These are phyloP conservation scores for Arthrocladium fulminans DNA, from an alignment of 2,329 filamentous ascomycete genomes.

Conservation along the genomic window DNA sequence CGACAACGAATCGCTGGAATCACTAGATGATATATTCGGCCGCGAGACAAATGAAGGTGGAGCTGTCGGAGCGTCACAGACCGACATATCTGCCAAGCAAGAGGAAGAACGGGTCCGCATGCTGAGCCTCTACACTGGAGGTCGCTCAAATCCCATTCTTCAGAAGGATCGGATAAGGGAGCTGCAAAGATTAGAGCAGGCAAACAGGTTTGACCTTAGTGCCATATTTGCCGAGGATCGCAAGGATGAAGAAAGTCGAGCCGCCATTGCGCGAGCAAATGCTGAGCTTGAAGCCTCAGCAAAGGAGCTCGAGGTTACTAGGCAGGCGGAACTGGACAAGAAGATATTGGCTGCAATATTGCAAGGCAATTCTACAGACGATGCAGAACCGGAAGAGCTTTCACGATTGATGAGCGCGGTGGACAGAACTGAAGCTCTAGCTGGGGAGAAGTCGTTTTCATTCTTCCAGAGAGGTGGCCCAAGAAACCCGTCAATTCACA, in stretches of 20 bases:
- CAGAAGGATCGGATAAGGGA: constrained; percentile 19
- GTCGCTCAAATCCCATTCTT: constrained; percentile 15
- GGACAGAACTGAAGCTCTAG: constrained; percentile 51
- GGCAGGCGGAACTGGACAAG: constrained; percentile 27
- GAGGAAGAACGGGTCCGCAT: constrained; percentile 17
- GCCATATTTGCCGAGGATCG: constrained; percentile 50
- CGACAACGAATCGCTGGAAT: constrained; percentile 51
- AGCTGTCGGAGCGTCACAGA: constrained; percentile 14
- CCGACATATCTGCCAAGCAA: constrained; percentile 9
- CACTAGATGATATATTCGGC: constrained; percentile 45
- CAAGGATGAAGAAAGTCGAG: constrained; percentile 51
- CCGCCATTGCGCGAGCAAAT: constrained; percentile 36
- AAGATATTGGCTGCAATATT: constrained; percentile 31
- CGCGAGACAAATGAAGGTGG: constrained; percentile 19
- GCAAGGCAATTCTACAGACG: constrained; percentile 35
- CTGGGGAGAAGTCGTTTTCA: constrained; percentile 45
- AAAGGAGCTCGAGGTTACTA: constrained; percentile 8
- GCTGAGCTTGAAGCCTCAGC: constrained; percentile 25
- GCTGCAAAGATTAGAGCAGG: constrained; percentile 16
- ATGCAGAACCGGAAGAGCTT: constrained; percentile 29
- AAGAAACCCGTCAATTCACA: constrained; percentile 21
- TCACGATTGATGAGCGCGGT: constrained; percentile 49
- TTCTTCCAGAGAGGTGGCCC: constrained; percentile 42
- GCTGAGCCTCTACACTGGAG: constrained; percentile 16
- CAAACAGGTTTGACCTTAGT: constrained; percentile 14